Evolutionary conservation across 1,284 basidiomycete species (phyloP), one percentile per base, ranked within the genome.

Genomic region (Microbotryum scabiosae): DNA sequence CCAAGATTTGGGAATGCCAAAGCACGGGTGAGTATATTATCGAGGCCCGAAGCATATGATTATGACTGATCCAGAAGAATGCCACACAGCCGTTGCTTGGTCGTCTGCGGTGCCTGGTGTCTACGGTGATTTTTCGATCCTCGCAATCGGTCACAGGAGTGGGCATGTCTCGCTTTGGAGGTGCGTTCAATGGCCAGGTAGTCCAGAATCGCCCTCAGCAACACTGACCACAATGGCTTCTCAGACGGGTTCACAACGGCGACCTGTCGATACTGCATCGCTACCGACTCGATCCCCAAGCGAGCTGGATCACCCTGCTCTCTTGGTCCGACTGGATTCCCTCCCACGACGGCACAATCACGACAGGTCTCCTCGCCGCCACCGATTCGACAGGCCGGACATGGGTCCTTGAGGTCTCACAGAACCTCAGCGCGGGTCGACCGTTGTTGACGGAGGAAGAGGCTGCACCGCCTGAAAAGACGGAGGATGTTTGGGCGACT

Each of bases 151-250:
- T 6, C 60, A 64, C 23, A 49, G 58, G 7, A 62, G 60, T 25
- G 65, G 65, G 14, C 60, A 67, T 16, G 44, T 67, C 26, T 49
- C 60, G 26, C 58, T 67, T 2, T 67, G 65, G 65, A 51, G 63
- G 62, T 64, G 2, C 25, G 63, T 44, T 20, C 23, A 0, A 12
- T 23, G 14, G 25, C 47, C 30, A 10, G 0, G 28, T 5, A 1
- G 4, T 20, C 6, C 23, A 1, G 9, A n/a, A 25, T 43, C 28
- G 10, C 26, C 12, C 28, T 54, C 36, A 41, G 36, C 10, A 41
- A 23, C 12, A 36, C 21, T 49, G 23, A 21, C 41, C 10, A 12
- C 14, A 7, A 41, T 4, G 26, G n/a, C 20, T 4, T 6, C 14
- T 48, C 43, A 45, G 50, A 18, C 23, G 25, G 45, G 8, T 8